Base-by-base conservation (phyloP, 495 filamentous ascomycete genomes). In the Amorphotheca resinae region DNA sequence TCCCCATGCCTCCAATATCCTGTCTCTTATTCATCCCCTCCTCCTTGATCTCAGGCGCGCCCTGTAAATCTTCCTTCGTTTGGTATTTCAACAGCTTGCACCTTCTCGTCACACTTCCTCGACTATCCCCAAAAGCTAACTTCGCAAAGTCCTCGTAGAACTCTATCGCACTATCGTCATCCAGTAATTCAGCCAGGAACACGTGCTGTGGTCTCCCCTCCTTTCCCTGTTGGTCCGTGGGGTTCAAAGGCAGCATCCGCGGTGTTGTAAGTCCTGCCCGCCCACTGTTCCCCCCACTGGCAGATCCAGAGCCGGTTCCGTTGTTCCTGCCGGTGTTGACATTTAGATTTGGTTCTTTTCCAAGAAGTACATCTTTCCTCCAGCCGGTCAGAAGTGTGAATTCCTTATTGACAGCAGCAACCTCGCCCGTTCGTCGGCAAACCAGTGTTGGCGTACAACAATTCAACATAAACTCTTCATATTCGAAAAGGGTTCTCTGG, bases 61-160 rank as follows among this genome's bases (percentile, higher is more conserved):
- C 55, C 36, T 66, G 61, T 5, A 38, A 38, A 8, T 22, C 35
- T 17, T 53, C 42, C 53, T 82, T 78, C 2, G 83, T 82, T 46
- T 77, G 82, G 54, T 98, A 98, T 61, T 91, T 94, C 25, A 98
- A 69, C 22, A 98, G 69, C 41, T 86, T 86, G 58, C 88, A 91
- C 26, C 76, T 80, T 38, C 78, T 84, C 56, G 77, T 85, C 39
- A 88, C 83, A 45, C 76, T 81, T 5, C 87, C 86, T 7, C 84
- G 71, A 17, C 84, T 86, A 54, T 95, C 86, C 7, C 79, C 84
- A 61, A 94, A 98, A 3, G 91, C 89, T 4, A 95, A 64, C 42
- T 82, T 76, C 6, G 89, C 80, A 63, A 93, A 96, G 57, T 96
- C 88, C 46, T 96, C 88, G 64, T 94, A 95, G 63, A 95, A 96